phyloP scores from a whole-genome alignment of 306 rosid species.

The Malus domestica region DNA sequence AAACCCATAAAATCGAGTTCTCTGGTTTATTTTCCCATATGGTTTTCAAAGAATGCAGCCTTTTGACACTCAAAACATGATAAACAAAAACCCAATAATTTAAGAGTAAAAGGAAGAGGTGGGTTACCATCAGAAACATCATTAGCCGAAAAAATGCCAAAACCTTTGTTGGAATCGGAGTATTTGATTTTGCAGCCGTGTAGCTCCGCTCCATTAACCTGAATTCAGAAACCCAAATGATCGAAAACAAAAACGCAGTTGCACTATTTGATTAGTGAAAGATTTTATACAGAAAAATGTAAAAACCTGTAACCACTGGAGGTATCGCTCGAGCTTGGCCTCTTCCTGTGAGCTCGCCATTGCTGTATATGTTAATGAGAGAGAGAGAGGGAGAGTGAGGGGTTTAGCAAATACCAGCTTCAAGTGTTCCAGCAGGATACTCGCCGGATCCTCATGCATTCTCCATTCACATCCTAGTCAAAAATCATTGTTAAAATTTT shows the following conservation, averaged over 20 bases:
- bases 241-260: conserved; percentile 3
- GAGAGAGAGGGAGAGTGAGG: not conserved
- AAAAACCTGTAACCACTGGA: conserved; percentile 71
- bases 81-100: not conserved
- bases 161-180: conserved; percentile 76
- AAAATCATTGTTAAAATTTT: no score
- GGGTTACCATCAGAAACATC: conserved; percentile 66
- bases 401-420: not conserved
- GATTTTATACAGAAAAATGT: not conserved
- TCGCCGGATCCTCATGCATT: no score
- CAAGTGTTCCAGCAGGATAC: not conserved
- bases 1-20: not conserved
- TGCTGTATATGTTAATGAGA: not conserved
- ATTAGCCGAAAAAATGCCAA: conserved; percentile 57
- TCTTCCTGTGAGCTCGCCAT: conserved; percentile 65
- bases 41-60: not conserved
- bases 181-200: conserved; percentile 68
- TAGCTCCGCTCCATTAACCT: conserved; percentile 73
- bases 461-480: no score
- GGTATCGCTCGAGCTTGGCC: conserved; percentile 56
- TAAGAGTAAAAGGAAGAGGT: not conserved
- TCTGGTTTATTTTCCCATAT: not conserved
- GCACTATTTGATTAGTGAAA: not conserved
- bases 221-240: conserved; percentile 22
- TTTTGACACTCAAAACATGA: not conserved